Percentiles rank a stretch among this genome's conserved stretches.
These are phyloP conservation scores for Gnomoniopsis smithogilvyi DNA, from an alignment of 2,329 filamentous ascomycete genomes.

Conservation along the genomic window DNA sequence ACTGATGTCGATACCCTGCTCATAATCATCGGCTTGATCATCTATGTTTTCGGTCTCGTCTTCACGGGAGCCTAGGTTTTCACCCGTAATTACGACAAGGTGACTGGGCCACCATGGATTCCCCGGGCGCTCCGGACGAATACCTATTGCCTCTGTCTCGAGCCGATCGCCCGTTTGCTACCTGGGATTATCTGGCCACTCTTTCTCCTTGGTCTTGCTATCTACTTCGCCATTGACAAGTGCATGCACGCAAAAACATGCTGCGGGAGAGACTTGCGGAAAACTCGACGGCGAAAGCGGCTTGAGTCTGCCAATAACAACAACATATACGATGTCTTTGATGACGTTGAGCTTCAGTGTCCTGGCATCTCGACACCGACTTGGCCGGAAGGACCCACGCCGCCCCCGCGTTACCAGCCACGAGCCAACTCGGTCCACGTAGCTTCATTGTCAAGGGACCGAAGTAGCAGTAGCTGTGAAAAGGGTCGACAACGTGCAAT, in stretches of 20 bases:
- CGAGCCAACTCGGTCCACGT: background rate
- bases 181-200: background rate
- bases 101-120: background rate
- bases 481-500: background rate
- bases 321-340: background rate
- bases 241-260: background rate
- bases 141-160: background rate
- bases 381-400: background rate
- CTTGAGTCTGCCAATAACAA: background rate
- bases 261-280: background rate
- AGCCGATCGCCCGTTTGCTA: background rate
- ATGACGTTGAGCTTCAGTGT: background rate
- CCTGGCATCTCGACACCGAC: background rate
- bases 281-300: background rate
- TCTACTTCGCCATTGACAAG: background rate
- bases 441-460: background rate
- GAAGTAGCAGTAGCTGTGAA: background rate
- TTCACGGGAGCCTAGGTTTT: background rate
- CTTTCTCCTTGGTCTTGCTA: background rate
- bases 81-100: background rate
- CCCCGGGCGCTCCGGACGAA: conserved; percentile 1
- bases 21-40: background rate
- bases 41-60: background rate
- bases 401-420: background rate
- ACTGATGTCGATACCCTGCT: background rate